These are phyloP conservation scores for Violaceomyces palustris DNA, from an alignment of 1,284 basidiomycete species.

Conservation along the genomic window DNA sequence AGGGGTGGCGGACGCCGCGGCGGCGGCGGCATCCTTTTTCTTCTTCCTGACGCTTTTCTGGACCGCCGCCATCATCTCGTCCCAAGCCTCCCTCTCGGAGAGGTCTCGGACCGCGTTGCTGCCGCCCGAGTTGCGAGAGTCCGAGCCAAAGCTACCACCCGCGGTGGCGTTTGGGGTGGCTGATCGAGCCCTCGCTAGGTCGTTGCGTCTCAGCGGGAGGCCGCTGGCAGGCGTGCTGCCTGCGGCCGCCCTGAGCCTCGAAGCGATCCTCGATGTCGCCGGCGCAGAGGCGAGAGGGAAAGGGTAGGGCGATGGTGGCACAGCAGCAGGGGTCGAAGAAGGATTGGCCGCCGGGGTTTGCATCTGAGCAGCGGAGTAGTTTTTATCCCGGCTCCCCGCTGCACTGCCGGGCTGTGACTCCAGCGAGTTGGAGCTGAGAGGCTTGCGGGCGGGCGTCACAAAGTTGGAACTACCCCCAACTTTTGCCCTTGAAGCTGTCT, in stretches of 20 bases:
- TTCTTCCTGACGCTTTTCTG: constrained; percentile 47
- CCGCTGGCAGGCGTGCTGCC: background rate
- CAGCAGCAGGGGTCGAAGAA: too few relatives aligned
- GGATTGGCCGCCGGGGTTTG: too few relatives aligned
- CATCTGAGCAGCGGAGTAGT: too few relatives aligned
- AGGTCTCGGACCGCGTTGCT: constrained; percentile 48
- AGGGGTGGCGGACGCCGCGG: too few relatives aligned
- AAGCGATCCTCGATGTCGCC: constrained; percentile 13
- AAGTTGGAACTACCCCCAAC: too few relatives aligned
- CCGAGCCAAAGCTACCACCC: constrained; percentile 41
- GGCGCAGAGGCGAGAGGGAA: constrained; percentile 35
- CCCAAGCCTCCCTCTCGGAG: constrained; percentile 48
- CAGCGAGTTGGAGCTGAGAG: too few relatives aligned
- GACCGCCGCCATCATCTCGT: constrained; percentile 47
- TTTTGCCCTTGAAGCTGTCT: too few relatives aligned
- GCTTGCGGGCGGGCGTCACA: constrained; percentile 43
- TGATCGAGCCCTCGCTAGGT: constrained; percentile 35
- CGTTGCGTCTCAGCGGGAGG: constrained; percentile 19
- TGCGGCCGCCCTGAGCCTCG: constrained; percentile 6
- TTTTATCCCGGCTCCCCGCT: too few relatives aligned
- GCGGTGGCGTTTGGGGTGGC: constrained; percentile 22
- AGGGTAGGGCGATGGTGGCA: constrained; percentile 45
- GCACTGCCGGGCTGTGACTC: too few relatives aligned
- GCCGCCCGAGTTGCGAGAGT: constrained; percentile 48
- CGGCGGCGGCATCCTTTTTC: constrained; percentile 2